phyloP scores from a whole-genome alignment of 257 asterid genomes.

The Solanum clarkiae region DNA sequence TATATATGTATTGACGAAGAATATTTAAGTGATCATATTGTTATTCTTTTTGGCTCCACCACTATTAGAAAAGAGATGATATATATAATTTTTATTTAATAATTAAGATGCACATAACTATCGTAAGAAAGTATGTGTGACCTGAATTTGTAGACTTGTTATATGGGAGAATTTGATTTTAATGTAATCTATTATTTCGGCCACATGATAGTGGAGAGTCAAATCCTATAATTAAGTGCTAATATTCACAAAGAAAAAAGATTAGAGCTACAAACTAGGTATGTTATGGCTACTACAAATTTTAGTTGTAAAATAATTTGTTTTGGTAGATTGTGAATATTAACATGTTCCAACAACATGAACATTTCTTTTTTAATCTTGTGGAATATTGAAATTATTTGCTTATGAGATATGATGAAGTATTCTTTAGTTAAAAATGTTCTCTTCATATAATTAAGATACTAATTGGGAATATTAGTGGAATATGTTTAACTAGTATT shows the following conservation, averaged over 20 bases:
- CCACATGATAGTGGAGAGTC: background rate
- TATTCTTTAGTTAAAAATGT: no score
- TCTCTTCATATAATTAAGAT: no score
- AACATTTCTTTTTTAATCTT: background rate
- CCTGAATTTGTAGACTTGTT: background rate
- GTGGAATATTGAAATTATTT: background rate
- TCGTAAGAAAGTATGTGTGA: background rate
- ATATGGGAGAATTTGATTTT: background rate
- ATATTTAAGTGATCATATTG: background rate
- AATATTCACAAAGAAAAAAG: background rate
- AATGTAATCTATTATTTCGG: no score
- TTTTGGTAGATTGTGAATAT: background rate
- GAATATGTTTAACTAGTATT: no score
- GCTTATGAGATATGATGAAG: no score
- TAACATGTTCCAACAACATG: background rate
- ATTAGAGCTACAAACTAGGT: background rate
- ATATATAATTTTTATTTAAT: background rate
- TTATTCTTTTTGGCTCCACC: fast-evolving
- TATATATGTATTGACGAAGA: no score
- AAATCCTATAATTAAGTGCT: background rate
- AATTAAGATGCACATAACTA: background rate
- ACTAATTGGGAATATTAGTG: no score
- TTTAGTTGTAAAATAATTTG: background rate
- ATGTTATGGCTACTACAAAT: background rate
- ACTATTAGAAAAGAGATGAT: background rate